phyloP scores from a whole-genome alignment of 2,329 filamentous ascomycete genomes.

The Trichoderma asperellum region DNA sequence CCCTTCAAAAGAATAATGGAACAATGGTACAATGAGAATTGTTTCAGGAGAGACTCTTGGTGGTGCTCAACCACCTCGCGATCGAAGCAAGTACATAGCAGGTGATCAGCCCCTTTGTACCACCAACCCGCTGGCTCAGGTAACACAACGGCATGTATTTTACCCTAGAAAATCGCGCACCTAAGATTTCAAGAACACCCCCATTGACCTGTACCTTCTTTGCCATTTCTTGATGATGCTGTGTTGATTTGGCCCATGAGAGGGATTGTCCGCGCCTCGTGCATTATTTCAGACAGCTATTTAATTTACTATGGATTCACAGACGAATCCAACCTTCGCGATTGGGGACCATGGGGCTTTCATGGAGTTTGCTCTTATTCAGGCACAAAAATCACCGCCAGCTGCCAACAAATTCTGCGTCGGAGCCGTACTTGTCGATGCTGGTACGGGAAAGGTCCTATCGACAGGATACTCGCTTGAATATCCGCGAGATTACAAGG shows the following conservation, averaged over 20 bases:
- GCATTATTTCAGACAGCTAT: background rate
- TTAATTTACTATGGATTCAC: background rate
- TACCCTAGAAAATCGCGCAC: background rate
- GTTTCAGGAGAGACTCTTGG: too few species aligned
- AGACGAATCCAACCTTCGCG: constrained; percentile 29
- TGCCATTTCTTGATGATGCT: background rate
- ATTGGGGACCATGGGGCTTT: constrained; percentile 42
- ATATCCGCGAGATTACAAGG: constrained; percentile 42
- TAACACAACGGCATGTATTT: background rate
- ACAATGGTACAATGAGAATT: too few species aligned
- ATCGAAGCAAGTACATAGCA: too few species aligned
- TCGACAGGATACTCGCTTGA: constrained; percentile 50
- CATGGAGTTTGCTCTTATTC: constrained; percentile 45
- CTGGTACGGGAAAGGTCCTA: constrained; percentile 42
- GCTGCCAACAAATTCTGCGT: constrained; percentile 47
- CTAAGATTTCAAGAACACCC: background rate
- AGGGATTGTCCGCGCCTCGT: background rate
- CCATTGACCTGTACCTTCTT: background rate
- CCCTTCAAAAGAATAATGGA: too few species aligned
- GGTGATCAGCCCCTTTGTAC: too few species aligned
- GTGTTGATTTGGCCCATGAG: background rate
- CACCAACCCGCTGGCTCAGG: too few species aligned
- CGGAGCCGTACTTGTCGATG: constrained; percentile 47
- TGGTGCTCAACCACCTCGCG: too few species aligned
- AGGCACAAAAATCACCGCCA: constrained; percentile 45